Conservation (phyloP, 495 filamentous ascomycete species). For the Tuber melanosporum region DNA sequence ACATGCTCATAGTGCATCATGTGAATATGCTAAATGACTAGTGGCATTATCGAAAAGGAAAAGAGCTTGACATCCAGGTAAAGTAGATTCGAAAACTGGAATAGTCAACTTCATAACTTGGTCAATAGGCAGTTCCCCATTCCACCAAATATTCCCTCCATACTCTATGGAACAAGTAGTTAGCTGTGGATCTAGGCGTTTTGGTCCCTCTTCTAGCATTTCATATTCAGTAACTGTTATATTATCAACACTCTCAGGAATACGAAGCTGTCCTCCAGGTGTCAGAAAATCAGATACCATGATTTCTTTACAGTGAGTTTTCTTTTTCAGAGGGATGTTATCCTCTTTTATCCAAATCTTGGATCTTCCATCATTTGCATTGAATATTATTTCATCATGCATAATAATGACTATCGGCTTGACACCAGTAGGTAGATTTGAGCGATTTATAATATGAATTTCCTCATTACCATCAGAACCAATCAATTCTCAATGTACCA, state of each 20-base stretch:
- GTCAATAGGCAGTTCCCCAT: background rate
- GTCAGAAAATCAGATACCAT: constrained; percentile 4
- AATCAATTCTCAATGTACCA: background rate
- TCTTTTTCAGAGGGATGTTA: background rate
- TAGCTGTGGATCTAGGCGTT: background rate
- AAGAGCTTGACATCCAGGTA: constrained; percentile 2
- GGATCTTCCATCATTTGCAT: background rate
- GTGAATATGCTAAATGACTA: background rate
- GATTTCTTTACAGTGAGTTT: background rate
- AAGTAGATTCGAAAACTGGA: background rate
- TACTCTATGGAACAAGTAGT: background rate
- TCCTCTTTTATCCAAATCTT: background rate
- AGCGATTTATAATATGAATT: background rate
- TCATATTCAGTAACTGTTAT: background rate
- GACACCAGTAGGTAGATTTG: background rate
- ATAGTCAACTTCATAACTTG: background rate
- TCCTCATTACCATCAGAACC: background rate
- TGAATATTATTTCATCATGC: no score
- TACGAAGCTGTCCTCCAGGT: no score
- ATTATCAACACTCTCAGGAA: no score
- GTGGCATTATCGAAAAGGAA: background rate
- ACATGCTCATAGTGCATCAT: background rate
- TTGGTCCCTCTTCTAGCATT: background rate
- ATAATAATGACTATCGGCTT: background rate
- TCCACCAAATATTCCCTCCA: constrained; percentile 1